These are phyloP conservation scores for Carallia pectinifolia DNA, from an alignment of 345 rosid species.

Conservation along the genomic window DNA sequence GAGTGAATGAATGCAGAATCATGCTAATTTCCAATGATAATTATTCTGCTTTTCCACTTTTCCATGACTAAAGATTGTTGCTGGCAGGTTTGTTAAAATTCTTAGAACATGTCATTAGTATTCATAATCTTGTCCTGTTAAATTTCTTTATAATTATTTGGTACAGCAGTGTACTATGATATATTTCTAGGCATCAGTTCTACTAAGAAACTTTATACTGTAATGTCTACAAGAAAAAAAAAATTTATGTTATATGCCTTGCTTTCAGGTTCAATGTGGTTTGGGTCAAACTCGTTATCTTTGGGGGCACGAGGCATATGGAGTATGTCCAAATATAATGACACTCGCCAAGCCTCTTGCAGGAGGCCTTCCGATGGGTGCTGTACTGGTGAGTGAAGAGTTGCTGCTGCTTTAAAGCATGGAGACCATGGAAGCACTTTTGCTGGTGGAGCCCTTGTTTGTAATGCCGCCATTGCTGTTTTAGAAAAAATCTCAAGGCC, in stretches of 20 bases:
- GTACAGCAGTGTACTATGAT: no score
- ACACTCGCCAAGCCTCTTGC: constrained; percentile 97
- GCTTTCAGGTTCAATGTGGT: constrained; percentile 78
- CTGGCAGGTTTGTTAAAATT: no score
- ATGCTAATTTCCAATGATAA: no score
- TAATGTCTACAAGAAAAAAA: background rate
- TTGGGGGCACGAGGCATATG: constrained; percentile 76
- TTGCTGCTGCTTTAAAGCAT: constrained; percentile 58
- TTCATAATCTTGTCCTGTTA: no score
- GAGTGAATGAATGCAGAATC: no score
- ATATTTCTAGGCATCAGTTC: no score
- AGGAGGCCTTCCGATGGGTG: constrained; percentile 92
- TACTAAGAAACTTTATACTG: no score
- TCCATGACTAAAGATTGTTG: no score
- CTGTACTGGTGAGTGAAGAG: constrained; percentile 68
- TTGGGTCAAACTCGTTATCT: constrained; percentile 76
- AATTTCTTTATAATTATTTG: no score
- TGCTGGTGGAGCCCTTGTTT: constrained; percentile 79
- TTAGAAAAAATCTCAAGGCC: constrained; percentile 72
- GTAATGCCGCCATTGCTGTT: constrained; percentile 61
- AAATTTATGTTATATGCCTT: background rate
- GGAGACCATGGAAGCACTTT: constrained; percentile 97
- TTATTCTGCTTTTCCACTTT: no score
- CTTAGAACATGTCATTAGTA: no score
- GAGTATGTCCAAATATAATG: constrained; percentile 78